A percentile compares a stretch with the other conserved stretches of the same genome.
phyloP scores from a whole-genome alignment of 768 basidiomycete species.

The Auricularia sp. region DNA sequence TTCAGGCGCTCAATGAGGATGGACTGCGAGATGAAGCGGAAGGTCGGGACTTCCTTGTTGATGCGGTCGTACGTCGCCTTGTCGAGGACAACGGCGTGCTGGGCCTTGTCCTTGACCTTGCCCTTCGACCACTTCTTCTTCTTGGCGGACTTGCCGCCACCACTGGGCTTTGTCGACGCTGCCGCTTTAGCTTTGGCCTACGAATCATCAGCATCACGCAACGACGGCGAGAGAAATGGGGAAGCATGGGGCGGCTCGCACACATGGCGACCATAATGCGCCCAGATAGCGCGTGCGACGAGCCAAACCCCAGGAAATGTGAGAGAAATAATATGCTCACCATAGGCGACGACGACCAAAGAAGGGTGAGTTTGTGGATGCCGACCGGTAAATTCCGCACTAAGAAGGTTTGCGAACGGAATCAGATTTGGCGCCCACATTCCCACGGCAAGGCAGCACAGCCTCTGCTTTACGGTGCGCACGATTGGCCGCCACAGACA shows the following conservation, averaged over 20 bases:
- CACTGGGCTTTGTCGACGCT: conserved; percentile 47
- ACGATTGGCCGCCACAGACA: too few relatives aligned
- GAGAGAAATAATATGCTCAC: too few relatives aligned
- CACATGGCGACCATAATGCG: too few relatives aligned
- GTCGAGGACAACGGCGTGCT: conserved; percentile 92
- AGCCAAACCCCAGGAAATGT: too few relatives aligned
- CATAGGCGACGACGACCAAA: too few relatives aligned
- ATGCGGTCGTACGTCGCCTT: conserved; percentile 89
- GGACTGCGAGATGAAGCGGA: conserved; percentile 95
- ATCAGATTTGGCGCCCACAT: too few relatives aligned
- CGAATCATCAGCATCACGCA: neutral
- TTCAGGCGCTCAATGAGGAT: conserved; percentile 98
- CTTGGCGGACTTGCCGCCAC: conserved; percentile 82
- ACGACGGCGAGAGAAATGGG: neutral
- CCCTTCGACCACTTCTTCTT: conserved; percentile 99
- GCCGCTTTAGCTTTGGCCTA: conserved; percentile 70
- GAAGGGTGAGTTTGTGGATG: too few relatives aligned
- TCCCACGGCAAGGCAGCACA: too few relatives aligned
- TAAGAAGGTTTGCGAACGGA: too few relatives aligned
- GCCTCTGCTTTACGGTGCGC: too few relatives aligned
- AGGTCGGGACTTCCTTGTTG: conserved; percentile 97
- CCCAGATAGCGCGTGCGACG: too few relatives aligned
- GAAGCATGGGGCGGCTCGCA: neutral
- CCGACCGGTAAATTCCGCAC: too few relatives aligned
- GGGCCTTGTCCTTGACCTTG: conserved; percentile 99